Evolutionary conservation across 1,284 basidiomycete species (phyloP).

Genomic region (Thelephora terrestris): DNA sequence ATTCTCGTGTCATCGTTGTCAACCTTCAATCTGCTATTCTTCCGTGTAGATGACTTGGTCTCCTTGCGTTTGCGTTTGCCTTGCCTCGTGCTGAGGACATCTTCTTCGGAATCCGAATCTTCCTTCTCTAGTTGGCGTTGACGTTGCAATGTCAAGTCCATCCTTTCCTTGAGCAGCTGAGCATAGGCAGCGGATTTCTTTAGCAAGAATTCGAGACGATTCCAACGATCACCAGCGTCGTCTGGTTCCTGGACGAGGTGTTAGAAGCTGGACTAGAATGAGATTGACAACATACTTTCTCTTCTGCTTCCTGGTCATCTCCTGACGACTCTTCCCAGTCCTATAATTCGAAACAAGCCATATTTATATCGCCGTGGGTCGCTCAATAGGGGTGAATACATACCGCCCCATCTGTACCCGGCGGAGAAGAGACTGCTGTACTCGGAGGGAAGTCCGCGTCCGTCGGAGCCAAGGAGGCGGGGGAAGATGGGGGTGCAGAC

Average conservation of each 20-base stretch:
- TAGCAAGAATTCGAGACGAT: slow-evolving; percentile 46
- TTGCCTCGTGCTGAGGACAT: slow-evolving; percentile 11
- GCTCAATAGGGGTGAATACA: neutral
- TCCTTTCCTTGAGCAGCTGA: slow-evolving; percentile 45
- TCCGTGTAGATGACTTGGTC: slow-evolving; percentile 10
- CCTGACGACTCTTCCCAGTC: neutral
- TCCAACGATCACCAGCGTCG: slow-evolving; percentile 38
- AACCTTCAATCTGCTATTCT: slow-evolving; percentile 18
- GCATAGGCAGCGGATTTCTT: slow-evolving; percentile 57
- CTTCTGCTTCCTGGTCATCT: no score
- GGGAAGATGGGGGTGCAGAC: neutral
- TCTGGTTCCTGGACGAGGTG: slow-evolving; percentile 13
- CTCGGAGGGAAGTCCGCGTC: slow-evolving; percentile 1
- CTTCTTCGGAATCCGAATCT: slow-evolving; percentile 18
- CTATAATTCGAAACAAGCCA: neutral
- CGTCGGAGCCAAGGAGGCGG: neutral
- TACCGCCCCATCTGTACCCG: slow-evolving; percentile 3
- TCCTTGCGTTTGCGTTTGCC: neutral
- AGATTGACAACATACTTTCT: neutral
- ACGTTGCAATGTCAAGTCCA: slow-evolving; percentile 35
- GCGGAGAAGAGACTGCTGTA: slow-evolving; percentile 9
- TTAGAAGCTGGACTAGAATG: neutral
- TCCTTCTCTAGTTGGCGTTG: slow-evolving; percentile 16
- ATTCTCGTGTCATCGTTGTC: slow-evolving; percentile 16
- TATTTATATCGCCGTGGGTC: neutral